Evolutionary conservation across 2,329 filamentous ascomycete genomes (phyloP), one percentile per base, ranked within the genome.

Genomic region (Catunica adiposa): DNA sequence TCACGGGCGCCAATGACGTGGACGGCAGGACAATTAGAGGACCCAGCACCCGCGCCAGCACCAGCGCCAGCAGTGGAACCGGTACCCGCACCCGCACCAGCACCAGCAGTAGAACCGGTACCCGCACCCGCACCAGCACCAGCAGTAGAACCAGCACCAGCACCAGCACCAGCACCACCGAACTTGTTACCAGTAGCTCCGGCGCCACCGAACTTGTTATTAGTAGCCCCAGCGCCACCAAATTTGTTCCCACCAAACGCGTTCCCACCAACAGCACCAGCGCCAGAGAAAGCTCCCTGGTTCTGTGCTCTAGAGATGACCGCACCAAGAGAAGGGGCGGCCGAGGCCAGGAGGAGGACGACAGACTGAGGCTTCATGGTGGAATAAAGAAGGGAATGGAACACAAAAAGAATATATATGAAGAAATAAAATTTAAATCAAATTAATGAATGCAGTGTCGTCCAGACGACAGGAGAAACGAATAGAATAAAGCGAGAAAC

Each of bases 1-100:
- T 74, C 72, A 11, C 72, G 70, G 1, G 72, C 72, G 1, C 70
- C 72, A 38, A 73, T 72, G 34, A 74, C 66, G 62, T 74, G 70
- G 31, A 74, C 63, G 14, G 61, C 61, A 0, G 71, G 70, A 59
- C 71, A 73, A 14, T 15, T 15, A 48, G 6, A 26, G n/a, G 40
- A 34, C 7, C 40, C 53, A 38, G 53, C 15, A 4, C 25, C 26
- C 5, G 53, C 31, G 37, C 26, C 26, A 9, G 20, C 51, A 26
- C 34, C 15, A 25, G 51, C 9, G 29, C 34, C 23, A 25, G 34
- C 37, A 26, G 51, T 25, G 20, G 22, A 42, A 53, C 20, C 42
- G 15, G 14, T 7, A 29, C n/a, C 14, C 3, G 14, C 4, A 22
- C 20, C 14, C 3, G 47, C 11, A 25, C 8, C 14, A 22, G 23